phyloP scores from a whole-genome alignment of 1,139 yeast species.

The Diutina sp. region DNA sequence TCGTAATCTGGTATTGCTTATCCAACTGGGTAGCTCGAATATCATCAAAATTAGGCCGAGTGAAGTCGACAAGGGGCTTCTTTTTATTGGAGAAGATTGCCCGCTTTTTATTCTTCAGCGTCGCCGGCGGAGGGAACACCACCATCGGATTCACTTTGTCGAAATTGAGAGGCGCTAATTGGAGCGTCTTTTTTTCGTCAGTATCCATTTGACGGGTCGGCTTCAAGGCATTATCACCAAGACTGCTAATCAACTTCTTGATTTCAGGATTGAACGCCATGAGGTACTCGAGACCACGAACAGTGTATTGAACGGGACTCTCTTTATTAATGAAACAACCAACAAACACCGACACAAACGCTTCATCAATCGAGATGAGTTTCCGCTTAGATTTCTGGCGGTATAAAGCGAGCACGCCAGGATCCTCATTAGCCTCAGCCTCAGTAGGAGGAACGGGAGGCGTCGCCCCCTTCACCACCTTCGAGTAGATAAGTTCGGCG shows the following conservation, averaged over 20 bases:
- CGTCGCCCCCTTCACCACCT: slow-evolving; percentile 16
- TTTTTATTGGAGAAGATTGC: slow-evolving; percentile 13
- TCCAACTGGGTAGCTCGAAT: slow-evolving; percentile 8
- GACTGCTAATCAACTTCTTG: slow-evolving; percentile 10
- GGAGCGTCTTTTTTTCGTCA: background rate
- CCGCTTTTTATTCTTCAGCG: slow-evolving; percentile 13
- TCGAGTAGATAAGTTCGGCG: slow-evolving; percentile 16
- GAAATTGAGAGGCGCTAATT: slow-evolving; percentile 2
- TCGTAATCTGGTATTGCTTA: slow-evolving; percentile 10
- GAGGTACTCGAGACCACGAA: slow-evolving; percentile 16
- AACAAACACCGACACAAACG: slow-evolving; percentile 17
- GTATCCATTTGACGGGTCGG: slow-evolving; percentile 3
- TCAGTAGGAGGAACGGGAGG: slow-evolving; percentile 24
- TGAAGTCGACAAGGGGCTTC: slow-evolving; percentile 20
- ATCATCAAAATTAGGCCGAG: slow-evolving; percentile 14
- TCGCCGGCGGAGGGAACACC: slow-evolving; percentile 18
- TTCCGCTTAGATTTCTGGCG: slow-evolving; percentile 10
- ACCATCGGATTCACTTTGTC: slow-evolving; percentile 18
- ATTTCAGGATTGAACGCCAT: slow-evolving; percentile 23
- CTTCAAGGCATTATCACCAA: background rate
- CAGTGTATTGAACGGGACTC: slow-evolving; percentile 15
- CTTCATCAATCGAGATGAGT: slow-evolving; percentile 17
- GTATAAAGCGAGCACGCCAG: slow-evolving; percentile 11
- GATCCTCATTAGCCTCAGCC: slow-evolving; percentile 12
- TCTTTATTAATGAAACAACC: slow-evolving; percentile 18